Conservation (phyloP, 2,329 filamentous ascomycete genomes). For the Beauveria caledonica region DNA sequence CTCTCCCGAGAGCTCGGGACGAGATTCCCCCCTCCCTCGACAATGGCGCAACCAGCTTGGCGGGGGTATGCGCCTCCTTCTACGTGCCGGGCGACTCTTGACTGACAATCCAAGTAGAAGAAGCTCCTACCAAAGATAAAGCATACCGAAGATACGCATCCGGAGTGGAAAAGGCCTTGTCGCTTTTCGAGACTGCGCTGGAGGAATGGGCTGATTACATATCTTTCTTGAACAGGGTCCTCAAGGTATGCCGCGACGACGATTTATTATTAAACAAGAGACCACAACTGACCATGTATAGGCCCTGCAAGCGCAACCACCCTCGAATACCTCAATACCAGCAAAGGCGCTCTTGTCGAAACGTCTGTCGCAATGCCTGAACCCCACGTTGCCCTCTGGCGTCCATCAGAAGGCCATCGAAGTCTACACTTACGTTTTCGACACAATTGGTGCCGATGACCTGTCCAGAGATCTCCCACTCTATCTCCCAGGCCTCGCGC, state of each 20-base stretch:
- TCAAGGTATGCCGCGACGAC: slow-evolving; percentile 56
- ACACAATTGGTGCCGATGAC: slow-evolving; percentile 71
- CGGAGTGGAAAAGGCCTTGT: slow-evolving; percentile 77
- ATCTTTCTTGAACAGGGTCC: slow-evolving; percentile 81
- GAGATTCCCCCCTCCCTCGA: slow-evolving; percentile 64
- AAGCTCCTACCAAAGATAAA: slow-evolving; percentile 51
- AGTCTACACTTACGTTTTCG: slow-evolving; percentile 85
- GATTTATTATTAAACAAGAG: not conserved
- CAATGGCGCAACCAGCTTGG: slow-evolving; percentile 72
- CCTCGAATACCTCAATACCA: slow-evolving; percentile 64
- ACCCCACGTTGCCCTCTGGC: slow-evolving; percentile 84
- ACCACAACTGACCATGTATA: not conserved
- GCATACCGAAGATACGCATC: slow-evolving; percentile 81
- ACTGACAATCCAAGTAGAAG: slow-evolving; percentile 34
- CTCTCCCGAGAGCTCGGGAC: slow-evolving; percentile 79
- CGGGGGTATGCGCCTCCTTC: slow-evolving; percentile 51
- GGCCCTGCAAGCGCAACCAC: slow-evolving; percentile 81
- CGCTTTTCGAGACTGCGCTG: slow-evolving; percentile 83
- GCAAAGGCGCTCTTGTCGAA: slow-evolving; percentile 79
- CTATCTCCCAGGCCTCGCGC: slow-evolving; percentile 82
- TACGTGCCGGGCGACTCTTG: not conserved
- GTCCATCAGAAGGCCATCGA: slow-evolving; percentile 97
- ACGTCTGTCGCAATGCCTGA: slow-evolving; percentile 88
- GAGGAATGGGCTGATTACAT: slow-evolving; percentile 99
- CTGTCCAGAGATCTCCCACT: slow-evolving; percentile 75